Percentiles rank a stretch among this genome's conserved stretches.
phyloP scores from a whole-genome alignment of 2,329 filamentous ascomycete genomes.

The Beauveria brongniartii region DNA sequence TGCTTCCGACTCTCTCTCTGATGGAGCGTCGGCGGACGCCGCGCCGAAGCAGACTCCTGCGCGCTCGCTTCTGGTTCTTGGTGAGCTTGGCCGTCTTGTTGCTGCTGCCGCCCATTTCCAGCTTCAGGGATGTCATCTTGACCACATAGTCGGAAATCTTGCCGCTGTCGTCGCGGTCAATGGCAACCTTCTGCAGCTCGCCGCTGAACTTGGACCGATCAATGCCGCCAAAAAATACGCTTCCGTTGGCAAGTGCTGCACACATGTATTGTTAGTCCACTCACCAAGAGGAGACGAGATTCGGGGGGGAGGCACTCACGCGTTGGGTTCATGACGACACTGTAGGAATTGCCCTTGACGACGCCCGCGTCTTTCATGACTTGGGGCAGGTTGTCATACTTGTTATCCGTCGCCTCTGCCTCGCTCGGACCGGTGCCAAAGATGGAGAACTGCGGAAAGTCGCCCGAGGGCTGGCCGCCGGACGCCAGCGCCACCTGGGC shows the following conservation, averaged over 20 bases:
- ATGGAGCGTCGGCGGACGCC: background rate
- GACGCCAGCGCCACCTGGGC: background rate
- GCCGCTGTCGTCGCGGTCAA: background rate
- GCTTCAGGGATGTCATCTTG: background rate
- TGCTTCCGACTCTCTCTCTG: background rate
- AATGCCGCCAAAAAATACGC: constrained; percentile 6
- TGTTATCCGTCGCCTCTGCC: background rate
- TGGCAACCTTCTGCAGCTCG: background rate
- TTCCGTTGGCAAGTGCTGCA: background rate
- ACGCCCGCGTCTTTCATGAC: background rate
- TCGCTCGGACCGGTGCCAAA: background rate
- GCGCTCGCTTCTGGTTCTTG: background rate
- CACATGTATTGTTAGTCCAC: background rate
- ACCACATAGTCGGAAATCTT: background rate
- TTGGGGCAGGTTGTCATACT: background rate
- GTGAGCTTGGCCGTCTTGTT: background rate
- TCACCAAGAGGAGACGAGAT: background rate
- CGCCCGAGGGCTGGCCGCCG: background rate
- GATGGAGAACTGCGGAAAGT: constrained; percentile 6
- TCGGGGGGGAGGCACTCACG: background rate
- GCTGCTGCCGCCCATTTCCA: constrained; percentile 2
- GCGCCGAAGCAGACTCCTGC: background rate
- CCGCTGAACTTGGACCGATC: constrained; percentile 2
- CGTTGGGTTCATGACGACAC: background rate
- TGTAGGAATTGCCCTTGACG: background rate